phyloP scores from a whole-genome alignment of 2,329 filamentous ascomycete species.

The Ceratocystis variospora region DNA sequence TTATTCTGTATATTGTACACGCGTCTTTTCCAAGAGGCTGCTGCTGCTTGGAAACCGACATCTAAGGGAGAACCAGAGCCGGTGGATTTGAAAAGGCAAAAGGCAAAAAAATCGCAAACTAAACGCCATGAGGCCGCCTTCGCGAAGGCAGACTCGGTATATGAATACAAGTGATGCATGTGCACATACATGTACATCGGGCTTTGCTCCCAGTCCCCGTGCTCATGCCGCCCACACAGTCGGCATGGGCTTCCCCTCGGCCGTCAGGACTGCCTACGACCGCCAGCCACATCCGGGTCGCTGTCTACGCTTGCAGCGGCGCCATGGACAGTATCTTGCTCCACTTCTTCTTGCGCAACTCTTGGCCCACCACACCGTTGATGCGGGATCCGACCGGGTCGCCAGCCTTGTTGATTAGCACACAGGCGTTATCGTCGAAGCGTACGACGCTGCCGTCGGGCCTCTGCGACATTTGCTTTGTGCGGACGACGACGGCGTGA shows the following conservation, averaged over 20 bases:
- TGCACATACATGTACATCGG: background rate
- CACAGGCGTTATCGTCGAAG: conserved; percentile 97
- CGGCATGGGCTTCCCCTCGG: background rate
- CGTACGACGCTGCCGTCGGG: conserved; percentile 78
- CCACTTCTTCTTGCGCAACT: conserved; percentile 88
- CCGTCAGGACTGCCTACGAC: too few relatives aligned
- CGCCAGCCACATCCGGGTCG: background rate
- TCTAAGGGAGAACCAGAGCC: background rate
- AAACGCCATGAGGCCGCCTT: background rate
- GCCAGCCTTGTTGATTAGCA: conserved; percentile 90
- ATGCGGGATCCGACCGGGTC: conserved; percentile 88
- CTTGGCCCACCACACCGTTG: conserved; percentile 80
- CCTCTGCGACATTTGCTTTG: conserved; percentile 72
- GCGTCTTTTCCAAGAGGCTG: background rate
- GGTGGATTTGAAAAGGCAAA: background rate
- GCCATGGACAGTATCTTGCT: conserved; percentile 96
- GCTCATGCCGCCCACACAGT: background rate
- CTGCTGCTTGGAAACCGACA: background rate
- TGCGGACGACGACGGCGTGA: conserved; percentile 89
- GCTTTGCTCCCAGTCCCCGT: background rate
- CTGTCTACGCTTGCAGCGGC: conserved; percentile 45
- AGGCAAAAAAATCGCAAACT: background rate
- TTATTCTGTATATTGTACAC: conserved; percentile 1
- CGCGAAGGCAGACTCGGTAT: background rate
- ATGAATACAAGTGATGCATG: conserved; percentile 2